Conservation (phyloP, 2,329 filamentous ascomycete genomes). For the Magnaporthiopsis rhizophila region DNA sequence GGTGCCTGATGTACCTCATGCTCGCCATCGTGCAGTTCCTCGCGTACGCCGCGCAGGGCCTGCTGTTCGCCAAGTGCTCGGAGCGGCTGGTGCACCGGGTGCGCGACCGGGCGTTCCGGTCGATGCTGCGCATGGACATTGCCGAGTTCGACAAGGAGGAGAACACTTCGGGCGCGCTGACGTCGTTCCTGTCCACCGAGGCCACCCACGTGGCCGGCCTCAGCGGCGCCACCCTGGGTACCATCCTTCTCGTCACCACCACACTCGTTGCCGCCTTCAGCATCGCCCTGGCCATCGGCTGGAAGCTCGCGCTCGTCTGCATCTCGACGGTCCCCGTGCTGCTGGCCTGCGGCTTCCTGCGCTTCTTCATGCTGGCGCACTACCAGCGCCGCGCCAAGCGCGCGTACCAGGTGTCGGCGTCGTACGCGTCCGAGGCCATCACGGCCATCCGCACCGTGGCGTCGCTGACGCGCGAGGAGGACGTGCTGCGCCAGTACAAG, state of each 20-base stretch:
- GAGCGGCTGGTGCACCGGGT: constrained; percentile 78
- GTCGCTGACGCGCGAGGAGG: constrained; percentile 75
- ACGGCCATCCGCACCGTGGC: constrained; percentile 91
- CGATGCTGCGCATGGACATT: constrained; percentile 88
- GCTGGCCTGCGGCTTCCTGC: constrained; percentile 31
- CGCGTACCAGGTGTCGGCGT: constrained; percentile 73
- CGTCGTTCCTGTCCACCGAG: constrained; percentile 81
- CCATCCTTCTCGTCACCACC: constrained; percentile 70
- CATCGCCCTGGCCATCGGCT: constrained; percentile 31
- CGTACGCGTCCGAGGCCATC: constrained; percentile 87
- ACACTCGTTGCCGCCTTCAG: constrained; percentile 69
- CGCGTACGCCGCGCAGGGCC: constrained; percentile 59
- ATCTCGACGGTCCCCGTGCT: constrained; percentile 30
- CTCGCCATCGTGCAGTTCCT: constrained; percentile 67
- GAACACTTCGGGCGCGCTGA: constrained; percentile 82
- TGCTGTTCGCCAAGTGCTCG: constrained; percentile 77
- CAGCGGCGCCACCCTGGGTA: constrained; percentile 80
- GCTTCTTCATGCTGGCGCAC: constrained; percentile 59
- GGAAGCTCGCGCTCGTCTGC: constrained; percentile 36
- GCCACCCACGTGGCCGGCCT: constrained; percentile 84
- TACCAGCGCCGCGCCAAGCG: constrained; percentile 74
- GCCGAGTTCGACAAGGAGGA: constrained; percentile 84
- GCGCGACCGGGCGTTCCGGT: constrained; percentile 72
- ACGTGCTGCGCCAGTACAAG: constrained; percentile 69
- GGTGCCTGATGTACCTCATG: constrained; percentile 84